Evolutionary conservation across 2,329 filamentous ascomycete genomes (phyloP), one percentile per base, ranked within the genome.

Genomic region (Neopestalotiopsis sp.): DNA sequence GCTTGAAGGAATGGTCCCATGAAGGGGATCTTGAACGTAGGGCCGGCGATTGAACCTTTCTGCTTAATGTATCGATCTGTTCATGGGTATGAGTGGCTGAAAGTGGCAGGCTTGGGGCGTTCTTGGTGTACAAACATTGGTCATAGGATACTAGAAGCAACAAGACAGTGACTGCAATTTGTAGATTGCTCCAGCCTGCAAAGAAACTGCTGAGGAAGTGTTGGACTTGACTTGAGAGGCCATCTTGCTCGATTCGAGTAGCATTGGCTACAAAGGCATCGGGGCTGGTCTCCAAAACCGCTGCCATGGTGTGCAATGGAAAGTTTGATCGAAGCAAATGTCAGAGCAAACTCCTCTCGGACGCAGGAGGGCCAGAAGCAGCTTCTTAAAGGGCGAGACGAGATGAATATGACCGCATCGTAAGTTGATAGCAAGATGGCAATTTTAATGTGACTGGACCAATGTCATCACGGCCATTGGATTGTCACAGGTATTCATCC

Each of bases 1-100:
- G 91, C 92, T 75, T 94, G 87, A 30, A 95, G 81, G 78, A 95
- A 95, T 0, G 93, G 92, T 1, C 93, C 93, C 79, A 94, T 90
- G 74, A 92, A 87, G 0, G 90, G 90, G 45, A 91, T 86, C 76
- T 91, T 92, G 83, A 89, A 88, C 32, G 79, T 74, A 14, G 90
- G 89, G 2, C 90, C 90, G n/a, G 88, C 84, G 68, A 92, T 90
- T 1, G 86, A 82, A 14, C 89, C 88, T 73, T 91, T 92, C 32
- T 85, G 82, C 74, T 82, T 86, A 72, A 91, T 82, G 73, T 92
- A 92, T 76, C 85, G 85, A 71, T 86, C 89, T 91, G 70, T 2
- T 68, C 12, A 53, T 13, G 5, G 12, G 45, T 66, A 20, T 53
- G 17, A 53, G 45, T 20, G 42, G 32, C 13, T 28, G 13, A 9